Percentiles rank a stretch among this genome's conserved stretches.
Conservation (phyloP, 192 early-diverging fungal genomes). For the Rhizophagus clarus region DNA sequence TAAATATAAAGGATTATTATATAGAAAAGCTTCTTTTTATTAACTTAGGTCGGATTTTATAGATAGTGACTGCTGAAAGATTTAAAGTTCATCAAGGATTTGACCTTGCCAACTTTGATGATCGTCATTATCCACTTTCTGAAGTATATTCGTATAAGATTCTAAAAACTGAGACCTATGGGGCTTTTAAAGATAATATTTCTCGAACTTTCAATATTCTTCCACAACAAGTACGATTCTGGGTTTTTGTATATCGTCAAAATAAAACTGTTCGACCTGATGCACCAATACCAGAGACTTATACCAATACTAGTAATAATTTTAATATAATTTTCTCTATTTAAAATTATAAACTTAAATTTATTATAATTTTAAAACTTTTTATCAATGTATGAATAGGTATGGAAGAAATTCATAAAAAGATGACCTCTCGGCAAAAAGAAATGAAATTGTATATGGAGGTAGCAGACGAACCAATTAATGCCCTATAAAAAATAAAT, state of each 20-base stretch:
- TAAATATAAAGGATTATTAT: constrained; percentile 34
- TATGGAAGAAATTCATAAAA: constrained; percentile 43
- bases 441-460: too few species aligned
- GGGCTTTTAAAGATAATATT: constrained; percentile 56
- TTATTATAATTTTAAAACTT: not conserved
- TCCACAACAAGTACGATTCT: constrained; percentile 69
- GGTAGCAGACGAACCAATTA: too few species aligned
- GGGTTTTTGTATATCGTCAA: constrained; percentile 79
- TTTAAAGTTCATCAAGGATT: constrained; percentile 79
- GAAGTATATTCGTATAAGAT: constrained; percentile 44
- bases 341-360: not conserved
- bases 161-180: constrained; percentile 58
- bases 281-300: constrained; percentile 53
- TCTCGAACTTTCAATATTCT: constrained; percentile 48
- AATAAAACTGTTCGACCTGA: constrained; percentile 93
- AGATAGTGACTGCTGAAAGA: constrained; percentile 69
- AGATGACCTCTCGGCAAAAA: constrained; percentile 40
- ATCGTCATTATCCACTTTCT: constrained; percentile 41
- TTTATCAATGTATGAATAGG: constrained; percentile 19
- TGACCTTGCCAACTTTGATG: constrained; percentile 81
- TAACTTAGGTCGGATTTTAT: not conserved
- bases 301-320: constrained; percentile 48
- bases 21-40: not conserved
- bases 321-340: not conserved
- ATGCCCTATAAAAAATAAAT: too few species aligned